phyloP scores from a whole-genome alignment of 768 basidiomycete genomes.

The Suillus occidentalis region DNA sequence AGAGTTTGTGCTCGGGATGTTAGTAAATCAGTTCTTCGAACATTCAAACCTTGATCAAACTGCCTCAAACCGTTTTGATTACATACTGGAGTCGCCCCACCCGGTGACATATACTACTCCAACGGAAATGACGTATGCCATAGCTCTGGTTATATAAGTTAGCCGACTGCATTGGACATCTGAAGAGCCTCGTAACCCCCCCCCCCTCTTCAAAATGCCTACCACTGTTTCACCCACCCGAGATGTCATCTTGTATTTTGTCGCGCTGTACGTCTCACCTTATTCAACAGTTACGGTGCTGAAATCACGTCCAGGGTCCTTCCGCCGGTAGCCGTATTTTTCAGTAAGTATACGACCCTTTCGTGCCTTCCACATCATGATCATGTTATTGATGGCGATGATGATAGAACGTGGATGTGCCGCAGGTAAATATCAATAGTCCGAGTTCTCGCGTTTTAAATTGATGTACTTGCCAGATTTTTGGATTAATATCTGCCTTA shows the following conservation, averaged over 20 bases:
- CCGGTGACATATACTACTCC: background rate
- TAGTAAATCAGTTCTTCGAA: no score
- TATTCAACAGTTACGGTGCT: background rate
- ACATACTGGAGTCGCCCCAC: background rate
- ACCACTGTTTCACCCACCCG: slow-evolving; percentile 26
- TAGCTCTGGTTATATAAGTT: background rate
- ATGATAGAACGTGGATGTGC: slow-evolving; percentile 26
- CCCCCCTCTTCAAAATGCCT: slow-evolving; percentile 25
- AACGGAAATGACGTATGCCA: background rate
- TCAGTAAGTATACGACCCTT: slow-evolving; percentile 22
- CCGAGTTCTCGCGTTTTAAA: background rate
- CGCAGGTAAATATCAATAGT: slow-evolving; percentile 17
- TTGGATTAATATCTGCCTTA: slow-evolving; percentile 39
- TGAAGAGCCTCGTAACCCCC: background rate
- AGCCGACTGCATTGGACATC: background rate
- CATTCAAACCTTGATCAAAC: no score
- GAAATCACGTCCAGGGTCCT: slow-evolving; percentile 18
- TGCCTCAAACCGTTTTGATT: no score
- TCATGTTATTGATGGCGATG: background rate
- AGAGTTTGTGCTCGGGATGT: no score
- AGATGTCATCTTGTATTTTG: slow-evolving; percentile 40
- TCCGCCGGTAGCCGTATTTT: slow-evolving; percentile 29
- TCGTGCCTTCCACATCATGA: background rate
- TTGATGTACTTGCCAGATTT: slow-evolving; percentile 25
- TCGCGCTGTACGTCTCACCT: slow-evolving; percentile 26